Base-by-base conservation (phyloP, 192 early-diverging fungal genomes). In the Phycomyces nitens region DNA sequence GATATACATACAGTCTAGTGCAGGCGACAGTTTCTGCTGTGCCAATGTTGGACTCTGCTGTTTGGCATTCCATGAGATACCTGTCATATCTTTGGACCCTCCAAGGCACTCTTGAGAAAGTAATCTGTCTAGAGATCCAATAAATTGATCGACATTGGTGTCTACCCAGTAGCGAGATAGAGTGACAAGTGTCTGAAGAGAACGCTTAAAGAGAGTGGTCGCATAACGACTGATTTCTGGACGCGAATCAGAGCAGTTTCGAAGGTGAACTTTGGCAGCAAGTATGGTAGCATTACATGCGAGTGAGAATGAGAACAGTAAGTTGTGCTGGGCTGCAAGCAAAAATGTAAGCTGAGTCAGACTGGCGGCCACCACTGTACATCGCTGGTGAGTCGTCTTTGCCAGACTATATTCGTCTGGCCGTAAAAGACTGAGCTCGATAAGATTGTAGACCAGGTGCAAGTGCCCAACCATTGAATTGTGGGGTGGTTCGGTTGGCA, bases 371-470 rank as follows among this genome's bases (percentile, higher is more conserved):
- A 61, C 58, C 5, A 51, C 27, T 4, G 22, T 23, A 24, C 59
- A 68, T 23, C 60, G 50, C 15, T 43, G 42, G 23, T 60, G 58
- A 0, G 62, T 29, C 16, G 26, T 64, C 27, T 53, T 64, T 23
- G 27, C 23, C 1, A 14, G 51, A 9, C 38, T 38, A 5, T 22
- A 42, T 2, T 43, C 56, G 34, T 66, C 39, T 5, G 65, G 42
- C 22, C 58, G 49, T 34, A 69, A 24, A 12, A 74, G 27, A 38
- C 27, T 38, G 12, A 66, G 44, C 18, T 59, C 60, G 3, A 65
- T 29, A 29, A 58, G 42, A 44, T 70, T 63, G 41, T 58, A 75
- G n/a, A 67, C 38, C 6, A 75, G 55, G 29, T 75, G 73, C 16
- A 75, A 60, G 52, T 67, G 69, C 8, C 59, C 68, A 18, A 67